Conservation (phyloP, 768 basidiomycete genomes). For the Daedaleopsis nitida region DNA sequence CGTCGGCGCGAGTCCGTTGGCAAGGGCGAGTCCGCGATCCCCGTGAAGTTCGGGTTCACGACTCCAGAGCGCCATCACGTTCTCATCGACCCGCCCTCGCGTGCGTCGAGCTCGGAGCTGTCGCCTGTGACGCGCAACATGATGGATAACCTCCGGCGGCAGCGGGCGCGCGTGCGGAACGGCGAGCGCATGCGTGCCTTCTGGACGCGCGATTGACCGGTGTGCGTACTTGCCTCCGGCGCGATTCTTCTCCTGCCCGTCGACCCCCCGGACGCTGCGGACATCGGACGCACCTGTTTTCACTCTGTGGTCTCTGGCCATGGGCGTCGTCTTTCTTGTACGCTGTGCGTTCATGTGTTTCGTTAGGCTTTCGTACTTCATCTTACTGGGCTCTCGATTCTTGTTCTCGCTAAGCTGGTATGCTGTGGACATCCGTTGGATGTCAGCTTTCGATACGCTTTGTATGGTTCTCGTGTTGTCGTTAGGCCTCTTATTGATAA, state of each 20-base stretch:
- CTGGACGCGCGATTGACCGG: conserved; percentile 15
- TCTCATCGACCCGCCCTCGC: conserved; percentile 46
- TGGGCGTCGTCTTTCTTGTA: not conserved
- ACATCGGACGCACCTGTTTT: not conserved
- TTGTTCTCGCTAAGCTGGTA: not conserved
- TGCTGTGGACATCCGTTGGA: not conserved
- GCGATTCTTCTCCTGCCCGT: not conserved
- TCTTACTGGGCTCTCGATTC: not conserved
- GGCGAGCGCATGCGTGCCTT: conserved; percentile 15
- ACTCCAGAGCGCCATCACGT: conserved; percentile 24
- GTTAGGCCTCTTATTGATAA: too few relatives aligned
- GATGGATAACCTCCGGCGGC: conserved; percentile 62
- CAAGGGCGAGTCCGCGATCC: not conserved
- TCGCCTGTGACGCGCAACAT: conserved; percentile 68
- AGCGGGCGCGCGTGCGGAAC: conserved; percentile 31
- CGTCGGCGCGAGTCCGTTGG: not conserved
- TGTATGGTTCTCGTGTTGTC: not conserved
- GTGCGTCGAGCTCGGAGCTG: conserved; percentile 72
- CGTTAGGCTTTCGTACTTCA: not conserved
- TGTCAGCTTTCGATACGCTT: not conserved
- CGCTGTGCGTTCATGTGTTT: not conserved
- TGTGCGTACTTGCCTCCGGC: not conserved
- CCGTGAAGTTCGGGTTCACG: not conserved
- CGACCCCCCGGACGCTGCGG: not conserved
- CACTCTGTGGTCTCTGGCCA: not conserved